Base-by-base conservation (phyloP, 1,284 basidiomycete genomes). In the Irpex sp. region DNA sequence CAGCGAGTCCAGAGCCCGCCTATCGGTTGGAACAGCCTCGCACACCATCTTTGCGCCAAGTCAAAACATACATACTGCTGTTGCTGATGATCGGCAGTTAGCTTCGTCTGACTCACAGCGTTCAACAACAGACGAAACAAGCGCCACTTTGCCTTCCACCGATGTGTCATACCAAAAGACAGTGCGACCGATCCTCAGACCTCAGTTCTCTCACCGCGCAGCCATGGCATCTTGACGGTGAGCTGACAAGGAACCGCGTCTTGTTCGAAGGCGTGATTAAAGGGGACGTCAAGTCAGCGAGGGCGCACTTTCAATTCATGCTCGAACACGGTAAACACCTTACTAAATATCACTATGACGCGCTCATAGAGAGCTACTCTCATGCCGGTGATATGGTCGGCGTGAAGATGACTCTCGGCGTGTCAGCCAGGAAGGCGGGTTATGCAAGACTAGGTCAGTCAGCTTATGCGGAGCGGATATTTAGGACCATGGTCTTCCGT, bases 341-440 rank as follows among this genome's bases (percentile, higher is more conserved):
- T 5, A 89, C 84, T 69, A 78, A 80, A 61, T 84, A 90, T 70
- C 91, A 93, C 73, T 89, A 85, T 68, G 77, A 79, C 51, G 85
- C 87, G 54, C 75, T 93, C 58, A 86, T 93, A 81, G 85, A 90
- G 70, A 88, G 88, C 36, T 86, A 86, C 65, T 75, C 79, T 13
- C 77, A 74, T 3, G 73, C 73, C 1, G 88, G 87, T 19, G 79
- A 91, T 70, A 75, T 88, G 64, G 68, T 74, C 7, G 77, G 76
- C 17, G 88, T 88, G 21, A 72, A 78, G 64, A 77, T 78, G 57
- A 74, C 86, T 57, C 79, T 93, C 77, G 74, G n/a, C n/a, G n/a
- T 73, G 61, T 73, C 81, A 15, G 85, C 87, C 36, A 69, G 73
- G 52, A 72, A 75, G 51, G 76, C 79, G 4, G 85, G 85, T 15